These are phyloP conservation scores for Capsicum rhomboideum DNA, from an alignment of 257 asterid genomes.

Conservation along the genomic window DNA sequence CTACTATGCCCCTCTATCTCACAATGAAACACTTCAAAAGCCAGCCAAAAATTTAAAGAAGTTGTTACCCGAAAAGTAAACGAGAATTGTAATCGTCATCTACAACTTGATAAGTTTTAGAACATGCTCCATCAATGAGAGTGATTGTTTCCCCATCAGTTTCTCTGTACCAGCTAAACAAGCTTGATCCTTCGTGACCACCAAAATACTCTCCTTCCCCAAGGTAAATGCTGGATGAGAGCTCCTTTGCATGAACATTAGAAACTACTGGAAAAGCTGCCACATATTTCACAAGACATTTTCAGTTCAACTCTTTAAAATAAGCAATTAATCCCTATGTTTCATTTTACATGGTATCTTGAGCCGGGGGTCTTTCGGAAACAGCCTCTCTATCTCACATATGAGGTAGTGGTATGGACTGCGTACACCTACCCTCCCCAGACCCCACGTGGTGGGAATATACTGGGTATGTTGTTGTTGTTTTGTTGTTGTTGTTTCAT, in stretches of 20 bases:
- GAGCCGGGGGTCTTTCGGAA: no score
- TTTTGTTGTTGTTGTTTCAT: no score
- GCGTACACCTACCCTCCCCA: no score
- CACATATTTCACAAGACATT: conserved; percentile 18
- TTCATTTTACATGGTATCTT: background rate
- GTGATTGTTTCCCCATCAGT: conserved; percentile 48
- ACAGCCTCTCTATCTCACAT: no score
- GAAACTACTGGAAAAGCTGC: conserved; percentile 81
- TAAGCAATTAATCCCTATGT: background rate
- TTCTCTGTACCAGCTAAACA: conserved; percentile 86
- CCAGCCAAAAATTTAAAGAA: conserved; percentile 1
- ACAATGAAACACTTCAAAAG: background rate
- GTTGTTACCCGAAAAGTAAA: conserved; percentile 71
- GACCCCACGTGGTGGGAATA: no score
- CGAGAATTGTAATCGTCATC: conserved; percentile 83
- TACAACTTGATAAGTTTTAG: conserved; percentile 70
- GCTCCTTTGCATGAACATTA: conserved; percentile 45
- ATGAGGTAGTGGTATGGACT: no score
- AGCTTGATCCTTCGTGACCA: conserved; percentile 86
- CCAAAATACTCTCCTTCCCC: conserved; percentile 95
- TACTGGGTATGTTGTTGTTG: no score
- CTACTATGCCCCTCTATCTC: conserved; percentile 4
- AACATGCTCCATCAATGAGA: conserved; percentile 66
- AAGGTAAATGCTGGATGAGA: conserved; percentile 51
- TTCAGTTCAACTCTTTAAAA: conserved; percentile 9